Conservation (phyloP, 2,329 filamentous ascomycete species). For the Monilinia vaccinii-corymbosi region DNA sequence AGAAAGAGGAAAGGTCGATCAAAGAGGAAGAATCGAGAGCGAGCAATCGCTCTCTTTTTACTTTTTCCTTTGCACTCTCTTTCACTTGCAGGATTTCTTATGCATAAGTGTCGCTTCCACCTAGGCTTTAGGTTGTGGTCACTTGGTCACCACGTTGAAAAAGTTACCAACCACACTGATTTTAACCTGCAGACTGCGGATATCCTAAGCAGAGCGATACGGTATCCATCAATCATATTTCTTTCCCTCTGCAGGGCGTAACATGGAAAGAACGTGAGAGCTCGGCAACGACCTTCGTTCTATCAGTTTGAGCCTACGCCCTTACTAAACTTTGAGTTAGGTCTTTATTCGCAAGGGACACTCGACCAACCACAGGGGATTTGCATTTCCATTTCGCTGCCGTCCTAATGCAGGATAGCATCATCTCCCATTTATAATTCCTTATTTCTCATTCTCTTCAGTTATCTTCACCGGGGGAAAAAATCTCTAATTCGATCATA, state of each 20-base stretch:
- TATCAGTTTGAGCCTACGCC: background rate
- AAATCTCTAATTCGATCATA: background rate
- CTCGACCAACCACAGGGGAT: slow-evolving; percentile 1
- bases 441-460: background rate
- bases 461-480: background rate
- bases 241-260: slow-evolving; percentile 6
- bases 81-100: slow-evolving; percentile 7
- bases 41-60: slow-evolving; percentile 4
- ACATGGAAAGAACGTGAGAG: slow-evolving; percentile 4
- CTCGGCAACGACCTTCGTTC: slow-evolving; percentile 3
- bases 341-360: background rate
- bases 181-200: slow-evolving; percentile 11
- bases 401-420: slow-evolving; percentile 6
- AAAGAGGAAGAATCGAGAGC: background rate
- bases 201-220: slow-evolving; percentile 12
- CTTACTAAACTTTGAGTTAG: background rate
- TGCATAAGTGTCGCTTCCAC: slow-evolving; percentile 3
- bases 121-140: slow-evolving; percentile 3
- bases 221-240: slow-evolving; percentile 8
- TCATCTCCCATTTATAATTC: background rate
- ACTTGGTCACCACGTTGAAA: slow-evolving; percentile 11
- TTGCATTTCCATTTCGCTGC: background rate
- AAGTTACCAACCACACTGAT: slow-evolving; percentile 11
- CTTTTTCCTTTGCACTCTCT: background rate
- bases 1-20: background rate